These are phyloP conservation scores for Aspergillus luchuensis DNA, from an alignment of 2,329 filamentous ascomycete genomes.

Conservation along the genomic window DNA sequence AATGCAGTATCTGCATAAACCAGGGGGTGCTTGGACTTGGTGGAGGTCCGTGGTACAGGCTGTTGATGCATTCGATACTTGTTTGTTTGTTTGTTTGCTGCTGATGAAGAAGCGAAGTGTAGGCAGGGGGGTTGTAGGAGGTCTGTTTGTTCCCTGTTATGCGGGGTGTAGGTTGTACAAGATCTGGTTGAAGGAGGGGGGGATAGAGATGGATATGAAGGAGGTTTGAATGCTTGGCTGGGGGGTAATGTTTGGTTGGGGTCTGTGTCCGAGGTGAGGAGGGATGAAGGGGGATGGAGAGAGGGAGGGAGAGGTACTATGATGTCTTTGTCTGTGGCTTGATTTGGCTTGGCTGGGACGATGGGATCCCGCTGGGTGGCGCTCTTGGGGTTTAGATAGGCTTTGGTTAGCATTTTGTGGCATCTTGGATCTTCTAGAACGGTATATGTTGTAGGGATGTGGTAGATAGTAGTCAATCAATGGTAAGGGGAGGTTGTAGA, in stretches of 20 bases:
- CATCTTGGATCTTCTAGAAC: too few species aligned
- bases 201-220: constrained; percentile 25
- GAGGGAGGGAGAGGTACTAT: not conserved
- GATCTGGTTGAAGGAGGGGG: constrained; percentile 38
- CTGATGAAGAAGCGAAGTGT: constrained; percentile 9
- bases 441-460: too few species aligned
- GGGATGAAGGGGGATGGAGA: constrained; percentile 27
- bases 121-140: constrained; percentile 26
- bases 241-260: not conserved
- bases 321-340: not conserved
- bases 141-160: constrained; percentile 30
- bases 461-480: too few species aligned
- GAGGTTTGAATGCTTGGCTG: constrained; percentile 19
- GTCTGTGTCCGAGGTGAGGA: constrained; percentile 8
- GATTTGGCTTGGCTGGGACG: constrained; percentile 24
- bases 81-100: constrained; percentile 10
- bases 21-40: not conserved
- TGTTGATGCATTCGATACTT: constrained; percentile 34
- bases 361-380: too few species aligned
- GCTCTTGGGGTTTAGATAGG: too few species aligned
- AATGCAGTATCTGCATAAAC: constrained; percentile 18
- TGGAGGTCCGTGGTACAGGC: constrained; percentile 30
- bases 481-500: too few species aligned
- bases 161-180: constrained; percentile 37
- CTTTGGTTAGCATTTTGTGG: too few species aligned